A percentile compares a stretch with the other conserved stretches of the same genome.
These are phyloP conservation scores for Lignosus rhinocerotis DNA, from an alignment of 1,284 basidiomycete genomes.

Conservation along the genomic window DNA sequence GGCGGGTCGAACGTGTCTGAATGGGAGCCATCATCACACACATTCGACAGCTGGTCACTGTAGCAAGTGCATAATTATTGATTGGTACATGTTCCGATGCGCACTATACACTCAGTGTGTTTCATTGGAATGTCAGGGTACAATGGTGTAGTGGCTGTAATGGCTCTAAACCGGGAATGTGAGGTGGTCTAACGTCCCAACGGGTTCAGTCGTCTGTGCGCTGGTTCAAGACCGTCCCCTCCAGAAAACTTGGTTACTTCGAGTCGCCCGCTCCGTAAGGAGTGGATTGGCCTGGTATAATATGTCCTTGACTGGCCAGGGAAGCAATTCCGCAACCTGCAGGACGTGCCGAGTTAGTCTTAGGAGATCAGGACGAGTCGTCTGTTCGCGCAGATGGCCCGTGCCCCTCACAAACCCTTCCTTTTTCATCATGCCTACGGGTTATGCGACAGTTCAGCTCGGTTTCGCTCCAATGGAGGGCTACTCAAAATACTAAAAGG, in stretches of 20 bases:
- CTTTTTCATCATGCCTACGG: too few species aligned
- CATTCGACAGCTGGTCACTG: too few species aligned
- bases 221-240: constrained; percentile 89
- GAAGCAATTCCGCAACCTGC: constrained; percentile 88
- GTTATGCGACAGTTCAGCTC: too few species aligned
- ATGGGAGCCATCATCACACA: not conserved
- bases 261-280: constrained; percentile 59
- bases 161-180: constrained; percentile 79
- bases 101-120: not conserved
- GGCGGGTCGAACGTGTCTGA: constrained; percentile 8
- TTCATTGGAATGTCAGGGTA: constrained; percentile 29
- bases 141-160: constrained; percentile 74
- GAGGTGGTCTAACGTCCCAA: constrained; percentile 61
- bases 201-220: constrained; percentile 66
- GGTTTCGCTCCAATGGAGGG: too few species aligned
- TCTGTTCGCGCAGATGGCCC: constrained; percentile 76
- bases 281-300: constrained; percentile 72
- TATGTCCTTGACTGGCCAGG: constrained; percentile 78
- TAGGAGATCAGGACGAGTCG: constrained; percentile 80
- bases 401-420: constrained; percentile 78
- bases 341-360: constrained; percentile 85
- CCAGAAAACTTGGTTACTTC: constrained; percentile 86
- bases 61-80: too few species aligned
- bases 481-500: too few species aligned
- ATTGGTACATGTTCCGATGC: too few species aligned